Evolutionary conservation across 768 basidiomycete species (phyloP).

Genomic region (Daedalea quercina): DNA sequence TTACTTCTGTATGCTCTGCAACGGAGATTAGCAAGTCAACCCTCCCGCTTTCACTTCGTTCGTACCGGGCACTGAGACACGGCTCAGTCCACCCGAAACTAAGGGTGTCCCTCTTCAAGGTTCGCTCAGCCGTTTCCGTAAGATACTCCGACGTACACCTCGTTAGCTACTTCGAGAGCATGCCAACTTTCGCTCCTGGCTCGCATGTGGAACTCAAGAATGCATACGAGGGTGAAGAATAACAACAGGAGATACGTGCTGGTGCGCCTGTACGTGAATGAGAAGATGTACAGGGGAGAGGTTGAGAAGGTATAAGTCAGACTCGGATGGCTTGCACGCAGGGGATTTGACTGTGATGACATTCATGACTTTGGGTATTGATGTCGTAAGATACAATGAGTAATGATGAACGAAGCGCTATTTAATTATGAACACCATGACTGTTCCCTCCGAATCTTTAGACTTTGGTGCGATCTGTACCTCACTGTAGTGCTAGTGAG

Average conservation of each 20-base stretch:
- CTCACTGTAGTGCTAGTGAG: too few species aligned
- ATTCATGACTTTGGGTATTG: too few species aligned
- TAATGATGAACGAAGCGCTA: too few species aligned
- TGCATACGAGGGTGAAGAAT: constrained; percentile 14
- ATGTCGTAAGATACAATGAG: too few species aligned
- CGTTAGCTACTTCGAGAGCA: constrained; percentile 18
- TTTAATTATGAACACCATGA: too few species aligned
- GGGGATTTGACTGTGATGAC: too few species aligned
- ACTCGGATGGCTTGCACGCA: background rate
- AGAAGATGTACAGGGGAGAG: background rate
- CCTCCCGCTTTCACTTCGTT: constrained; percentile 17
- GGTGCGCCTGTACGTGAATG: background rate
- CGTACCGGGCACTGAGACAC: constrained; percentile 7
- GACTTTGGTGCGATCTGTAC: too few species aligned
- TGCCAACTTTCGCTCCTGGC: constrained; percentile 17
- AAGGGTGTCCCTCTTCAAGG: constrained; percentile 19
- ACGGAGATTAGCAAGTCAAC: constrained; percentile 20
- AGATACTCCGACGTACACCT: constrained; percentile 20
- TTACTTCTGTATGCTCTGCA: too few species aligned
- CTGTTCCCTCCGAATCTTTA: too few species aligned
- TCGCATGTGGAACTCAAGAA: constrained; percentile 10
- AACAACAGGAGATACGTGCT: background rate
- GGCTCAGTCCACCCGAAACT: constrained; percentile 15
- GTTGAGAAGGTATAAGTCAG: background rate
- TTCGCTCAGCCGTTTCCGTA: constrained; percentile 11